A percentile compares a stretch with the other conserved stretches of the same genome.
These are phyloP conservation scores for Fusarium neocosmosporiellum DNA, from an alignment of 2,329 filamentous ascomycete species.

Conservation along the genomic window DNA sequence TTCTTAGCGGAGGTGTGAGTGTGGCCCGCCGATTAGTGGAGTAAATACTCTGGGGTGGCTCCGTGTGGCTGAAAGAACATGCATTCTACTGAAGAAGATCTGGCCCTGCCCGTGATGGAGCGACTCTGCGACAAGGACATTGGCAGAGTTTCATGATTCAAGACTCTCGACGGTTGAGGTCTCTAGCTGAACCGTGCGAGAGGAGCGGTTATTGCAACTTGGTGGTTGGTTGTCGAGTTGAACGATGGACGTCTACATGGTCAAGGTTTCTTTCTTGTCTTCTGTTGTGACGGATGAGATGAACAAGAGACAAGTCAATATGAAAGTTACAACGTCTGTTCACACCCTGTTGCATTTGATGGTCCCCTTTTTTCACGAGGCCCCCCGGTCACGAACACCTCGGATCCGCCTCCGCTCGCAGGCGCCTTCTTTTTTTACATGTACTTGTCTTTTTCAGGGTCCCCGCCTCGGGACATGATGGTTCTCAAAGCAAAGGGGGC, in stretches of 20 bases:
- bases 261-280: neutral
- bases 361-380: slow-evolving; percentile 5
- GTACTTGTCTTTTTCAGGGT: slow-evolving; percentile 9
- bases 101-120: neutral
- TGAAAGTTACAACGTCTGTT: neutral
- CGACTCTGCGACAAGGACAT: neutral
- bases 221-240: slow-evolving; percentile 16
- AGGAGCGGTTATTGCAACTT: neutral
- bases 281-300: slow-evolving; percentile 1
- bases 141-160: slow-evolving; percentile 8
- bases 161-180: neutral
- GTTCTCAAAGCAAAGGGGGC: neutral
- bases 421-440: neutral
- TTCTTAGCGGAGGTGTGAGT: neutral
- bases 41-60: slow-evolving; percentile 16
- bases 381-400: slow-evolving; percentile 39
- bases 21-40: slow-evolving; percentile 31
- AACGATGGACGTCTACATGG: neutral
- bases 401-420: slow-evolving; percentile 37
- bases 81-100: neutral
- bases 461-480: slow-evolving; percentile 11
- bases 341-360: neutral
- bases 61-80: slow-evolving; percentile 25
- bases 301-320: neutral
- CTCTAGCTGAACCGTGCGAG: slow-evolving; percentile 10